These are phyloP conservation scores for Malassezia arunalokei DNA, from an alignment of 1,284 basidiomycete genomes.

Conservation along the genomic window DNA sequence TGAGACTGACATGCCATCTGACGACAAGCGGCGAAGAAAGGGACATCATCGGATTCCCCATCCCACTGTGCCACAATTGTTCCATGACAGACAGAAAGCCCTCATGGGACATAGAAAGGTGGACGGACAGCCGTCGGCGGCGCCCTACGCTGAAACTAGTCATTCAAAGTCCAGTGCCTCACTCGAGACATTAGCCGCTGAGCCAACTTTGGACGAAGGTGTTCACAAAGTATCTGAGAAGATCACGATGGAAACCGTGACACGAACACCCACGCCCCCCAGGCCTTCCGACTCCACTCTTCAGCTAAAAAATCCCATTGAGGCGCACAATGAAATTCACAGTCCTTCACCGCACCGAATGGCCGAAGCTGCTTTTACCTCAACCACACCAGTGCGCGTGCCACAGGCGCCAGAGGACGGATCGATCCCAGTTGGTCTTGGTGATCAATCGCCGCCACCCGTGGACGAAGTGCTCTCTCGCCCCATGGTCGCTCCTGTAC, in stretches of 20 bases:
- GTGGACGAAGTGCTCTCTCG: constrained; percentile 33
- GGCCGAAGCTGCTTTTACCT: not conserved
- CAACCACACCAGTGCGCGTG: not conserved
- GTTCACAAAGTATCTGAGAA: not conserved
- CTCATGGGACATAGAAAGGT: not conserved
- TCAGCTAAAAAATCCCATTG: not conserved
- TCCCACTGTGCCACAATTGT: not conserved
- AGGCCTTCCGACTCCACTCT: not conserved
- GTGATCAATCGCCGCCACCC: constrained; percentile 25
- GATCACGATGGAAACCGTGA: not conserved
- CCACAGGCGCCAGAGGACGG: not conserved
- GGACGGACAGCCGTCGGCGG: not conserved
- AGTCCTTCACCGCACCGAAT: not conserved
- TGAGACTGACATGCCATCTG: not conserved
- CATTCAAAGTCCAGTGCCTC: not conserved
- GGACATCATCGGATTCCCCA: not conserved
- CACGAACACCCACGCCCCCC: not conserved
- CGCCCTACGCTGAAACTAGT: not conserved
- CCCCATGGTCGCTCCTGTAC: constrained; percentile 5
- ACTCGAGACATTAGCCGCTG: not conserved
- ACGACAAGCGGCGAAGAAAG: too few relatives aligned
- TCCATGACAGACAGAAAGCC: not conserved
- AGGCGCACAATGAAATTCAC: not conserved
- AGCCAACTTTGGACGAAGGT: not conserved
- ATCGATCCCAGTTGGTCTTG: constrained; percentile 12